Conservation (phyloP, 1,139 yeast genomes). For the Fermentozyma sake region DNA sequence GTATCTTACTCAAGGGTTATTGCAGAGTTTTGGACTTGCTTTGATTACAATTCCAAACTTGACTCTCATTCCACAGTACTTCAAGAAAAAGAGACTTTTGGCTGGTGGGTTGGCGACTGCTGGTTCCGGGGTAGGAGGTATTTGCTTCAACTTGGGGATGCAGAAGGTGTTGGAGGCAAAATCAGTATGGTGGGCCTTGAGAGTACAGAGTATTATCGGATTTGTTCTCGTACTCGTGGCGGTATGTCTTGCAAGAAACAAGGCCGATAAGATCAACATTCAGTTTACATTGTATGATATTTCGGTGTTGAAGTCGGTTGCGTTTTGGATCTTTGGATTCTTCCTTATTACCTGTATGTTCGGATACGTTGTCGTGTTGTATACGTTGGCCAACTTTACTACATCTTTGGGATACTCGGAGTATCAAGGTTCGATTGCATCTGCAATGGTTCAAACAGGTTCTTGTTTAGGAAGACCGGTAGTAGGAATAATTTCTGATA, state of each 20-base stretch:
- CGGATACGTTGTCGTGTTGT: conserved; percentile 36
- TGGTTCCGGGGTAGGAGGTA: conserved; percentile 64
- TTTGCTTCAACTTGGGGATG: conserved; percentile 32
- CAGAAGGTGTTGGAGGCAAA: conserved; percentile 19
- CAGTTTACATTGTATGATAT: conserved; percentile 18
- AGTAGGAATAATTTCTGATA: conserved; percentile 45
- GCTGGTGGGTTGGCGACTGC: conserved; percentile 57
- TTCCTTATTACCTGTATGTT: conserved; percentile 31
- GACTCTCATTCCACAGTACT: conserved; percentile 56
- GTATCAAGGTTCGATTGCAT: conserved; percentile 44
- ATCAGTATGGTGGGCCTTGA: conserved; percentile 40
- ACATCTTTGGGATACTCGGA: conserved; percentile 22
- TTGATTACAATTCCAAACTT: conserved; percentile 41
- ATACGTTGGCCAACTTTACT: conserved; percentile 29
- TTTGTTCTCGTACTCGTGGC: conserved; percentile 24
- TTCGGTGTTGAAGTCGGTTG: conserved; percentile 21
- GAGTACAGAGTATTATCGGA: conserved; percentile 27
- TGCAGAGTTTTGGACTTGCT: conserved; percentile 48
- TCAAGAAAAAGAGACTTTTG: conserved; percentile 48
- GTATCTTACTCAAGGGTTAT: conserved; percentile 47
- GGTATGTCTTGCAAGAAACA: conserved; percentile 17
- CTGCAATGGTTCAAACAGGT: conserved; percentile 47
- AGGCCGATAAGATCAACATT: conserved; percentile 17
- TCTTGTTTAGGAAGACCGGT: conserved; percentile 34
- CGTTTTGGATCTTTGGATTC: conserved; percentile 24